Evolutionary conservation across 2,329 filamentous ascomycete species (phyloP), one percentile per base, ranked within the genome.

Genomic region (Fusarium sp.): DNA sequence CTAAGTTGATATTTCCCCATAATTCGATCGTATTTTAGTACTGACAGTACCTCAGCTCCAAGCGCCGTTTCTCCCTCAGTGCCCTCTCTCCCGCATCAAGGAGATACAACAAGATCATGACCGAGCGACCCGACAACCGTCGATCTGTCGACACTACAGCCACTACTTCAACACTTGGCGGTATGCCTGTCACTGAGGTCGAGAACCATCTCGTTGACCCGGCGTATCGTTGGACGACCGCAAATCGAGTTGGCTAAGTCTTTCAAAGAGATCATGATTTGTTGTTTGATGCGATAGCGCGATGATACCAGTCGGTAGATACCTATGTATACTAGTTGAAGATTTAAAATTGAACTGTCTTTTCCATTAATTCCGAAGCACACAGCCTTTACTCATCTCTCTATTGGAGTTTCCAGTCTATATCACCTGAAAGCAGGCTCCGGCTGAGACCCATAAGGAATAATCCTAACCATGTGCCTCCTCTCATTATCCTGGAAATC

Each of bases 401-500:
- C 25, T 25, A 25, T 25, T 25, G 25, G 5, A 25, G 25, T 25
- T 25, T 25, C 25, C 2, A 25, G 25, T 25, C 25, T 25, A 25
- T 25, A 25, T 25, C 25, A 25, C 25, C 25, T 25, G 25, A 25
- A 25, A 18, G 72, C 65, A 11, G 65, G 54, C 20, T 75, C n/a
- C 2, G 78, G 77, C 36, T 69, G 64, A 0, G 75, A 74, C 0
- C 78, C 78, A 17, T 79, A 78, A 0, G 78, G 78, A 36, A 80
- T 75, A 9, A 80, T 70, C 13, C 78, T 71, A 10, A 80, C 75
- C 75, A 80, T 78, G 31, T 80, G 78, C 17, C 78, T 71, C 39
- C 78, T 73, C 65, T 80, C 78, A 2, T 66, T 71, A 22, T 80
- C 78, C 20, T 60, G 50, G 8, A 79, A 80, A 62, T 80, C 78